Evolutionary conservation across 306 rosid genomes (phyloP).

Genomic region (Echinosophora koreensis): DNA sequence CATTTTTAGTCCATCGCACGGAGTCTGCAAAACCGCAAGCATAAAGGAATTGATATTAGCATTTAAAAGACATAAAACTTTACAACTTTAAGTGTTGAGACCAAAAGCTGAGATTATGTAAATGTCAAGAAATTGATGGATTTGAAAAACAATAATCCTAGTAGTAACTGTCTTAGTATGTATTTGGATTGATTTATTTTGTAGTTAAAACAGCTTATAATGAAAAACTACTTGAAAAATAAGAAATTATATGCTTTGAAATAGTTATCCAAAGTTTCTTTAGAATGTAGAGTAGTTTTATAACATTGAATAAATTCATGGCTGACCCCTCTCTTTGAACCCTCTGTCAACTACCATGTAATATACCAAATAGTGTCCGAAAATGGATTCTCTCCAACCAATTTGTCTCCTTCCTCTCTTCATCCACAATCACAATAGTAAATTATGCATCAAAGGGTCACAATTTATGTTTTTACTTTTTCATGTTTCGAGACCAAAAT

Average conservation of each 20-base stretch:
- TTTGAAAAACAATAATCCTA: background rate
- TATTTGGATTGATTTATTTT: no score
- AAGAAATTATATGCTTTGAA: background rate
- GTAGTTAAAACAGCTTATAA: no score
- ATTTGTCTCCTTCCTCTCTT: no score
- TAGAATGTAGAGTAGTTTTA: slow-evolving; percentile 1
- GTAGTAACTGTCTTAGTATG: background rate
- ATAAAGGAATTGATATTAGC: slow-evolving; percentile 23
- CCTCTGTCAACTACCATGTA: slow-evolving; percentile 33
- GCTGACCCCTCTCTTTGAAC: background rate
- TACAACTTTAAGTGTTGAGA: background rate
- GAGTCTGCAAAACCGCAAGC: slow-evolving; percentile 65
- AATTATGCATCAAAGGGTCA: no score
- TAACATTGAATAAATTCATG: slow-evolving; percentile 22
- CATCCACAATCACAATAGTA: no score
- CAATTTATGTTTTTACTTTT: no score
- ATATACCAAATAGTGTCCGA: background rate
- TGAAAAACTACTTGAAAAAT: no score
- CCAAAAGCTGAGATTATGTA: slow-evolving; percentile 33
- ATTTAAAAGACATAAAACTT: slow-evolving; percentile 30
- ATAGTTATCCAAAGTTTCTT: background rate
- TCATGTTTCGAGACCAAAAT: no score
- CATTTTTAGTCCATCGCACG: slow-evolving; percentile 69
- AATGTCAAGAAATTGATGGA: slow-evolving; percentile 26
- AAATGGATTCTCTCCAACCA: no score